A percentile compares a stretch with the other conserved stretches of the same genome.
phyloP scores from a whole-genome alignment of 495 filamentous ascomycete species.

The Bacidia gigantensis region DNA sequence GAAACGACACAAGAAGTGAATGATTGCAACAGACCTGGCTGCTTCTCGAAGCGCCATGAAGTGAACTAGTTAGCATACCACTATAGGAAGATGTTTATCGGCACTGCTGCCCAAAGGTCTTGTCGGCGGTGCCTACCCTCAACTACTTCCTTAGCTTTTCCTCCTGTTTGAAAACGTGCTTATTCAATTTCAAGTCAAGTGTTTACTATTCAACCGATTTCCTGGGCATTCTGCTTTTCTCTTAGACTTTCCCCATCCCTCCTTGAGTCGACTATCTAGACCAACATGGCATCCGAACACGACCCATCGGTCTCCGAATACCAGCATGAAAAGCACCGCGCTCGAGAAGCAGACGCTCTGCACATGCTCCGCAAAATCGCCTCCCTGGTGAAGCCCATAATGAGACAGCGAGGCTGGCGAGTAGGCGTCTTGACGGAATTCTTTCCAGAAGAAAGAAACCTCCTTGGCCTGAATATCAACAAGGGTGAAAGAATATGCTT shows the following conservation, averaged over 20 bases:
- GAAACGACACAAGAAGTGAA: too few species aligned
- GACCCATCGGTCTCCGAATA: conserved; percentile 63
- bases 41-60: too few species aligned
- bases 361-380: conserved; percentile 69
- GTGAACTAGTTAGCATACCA: too few species aligned
- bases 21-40: too few species aligned
- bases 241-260: background rate
- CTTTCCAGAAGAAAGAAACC: conserved; percentile 57
- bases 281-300: conserved; percentile 27
- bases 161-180: too few species aligned
- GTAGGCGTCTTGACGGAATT: conserved; percentile 77
- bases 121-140: too few species aligned
- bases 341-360: conserved; percentile 66
- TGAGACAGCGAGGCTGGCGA: conserved; percentile 72
- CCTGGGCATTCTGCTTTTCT: too few species aligned
- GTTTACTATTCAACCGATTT: too few species aligned
- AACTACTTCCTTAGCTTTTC: too few species aligned
- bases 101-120: too few species aligned
- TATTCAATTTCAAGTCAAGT: too few species aligned
- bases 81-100: too few species aligned
- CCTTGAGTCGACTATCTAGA: background rate
- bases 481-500: conserved; percentile 66
- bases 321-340: conserved; percentile 61
- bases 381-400: conserved; percentile 87
- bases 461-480: conserved; percentile 74